Conservation (phyloP, 1,284 basidiomycete species). For the Microbotryum silenes-acaulis region DNA sequence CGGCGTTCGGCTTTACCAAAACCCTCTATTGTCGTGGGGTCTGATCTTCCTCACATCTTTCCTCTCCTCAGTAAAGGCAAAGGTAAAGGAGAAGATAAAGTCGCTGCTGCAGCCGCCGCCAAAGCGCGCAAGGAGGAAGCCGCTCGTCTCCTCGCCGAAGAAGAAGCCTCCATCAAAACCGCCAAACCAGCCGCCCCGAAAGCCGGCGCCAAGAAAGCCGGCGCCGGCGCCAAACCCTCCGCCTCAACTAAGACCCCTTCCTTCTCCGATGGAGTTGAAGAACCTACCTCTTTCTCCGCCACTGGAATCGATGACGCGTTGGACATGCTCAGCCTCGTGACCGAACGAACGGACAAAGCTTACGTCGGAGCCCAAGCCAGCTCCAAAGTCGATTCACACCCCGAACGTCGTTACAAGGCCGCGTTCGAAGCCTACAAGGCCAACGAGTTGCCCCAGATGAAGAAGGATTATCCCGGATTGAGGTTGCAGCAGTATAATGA, state of each 20-base stretch:
- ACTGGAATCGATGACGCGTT: conserved; percentile 87
- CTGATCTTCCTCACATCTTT: not conserved
- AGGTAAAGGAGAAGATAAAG: conserved; percentile 41
- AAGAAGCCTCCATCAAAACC: conserved; percentile 63
- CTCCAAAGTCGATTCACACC: conserved; percentile 85
- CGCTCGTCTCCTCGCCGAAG: conserved; percentile 57
- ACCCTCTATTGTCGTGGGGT: too few species aligned
- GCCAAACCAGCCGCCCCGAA: conserved; percentile 55
- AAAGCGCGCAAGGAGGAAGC: conserved; percentile 47
- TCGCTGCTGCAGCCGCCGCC: conserved; percentile 36
- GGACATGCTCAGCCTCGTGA: conserved; percentile 81
- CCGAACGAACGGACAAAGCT: conserved; percentile 85
- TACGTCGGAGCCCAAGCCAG: conserved; percentile 55
- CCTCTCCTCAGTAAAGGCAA: conserved; percentile 1
- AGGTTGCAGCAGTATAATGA: conserved; percentile 80
- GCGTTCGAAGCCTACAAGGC: conserved; percentile 91
- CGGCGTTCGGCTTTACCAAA: too few species aligned
- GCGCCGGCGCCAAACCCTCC: conserved; percentile 26
- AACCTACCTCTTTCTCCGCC: conserved; percentile 62
- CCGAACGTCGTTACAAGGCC: conserved; percentile 89
- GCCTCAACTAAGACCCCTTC: conserved; percentile 8
- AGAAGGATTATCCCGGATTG: conserved; percentile 49
- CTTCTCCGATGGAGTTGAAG: conserved; percentile 12
- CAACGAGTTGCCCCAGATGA: conserved; percentile 68
- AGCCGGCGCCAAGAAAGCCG: conserved; percentile 54